Conservation (phyloP, 345 rosid species). For the Crucihimalaya himalaica region DNA sequence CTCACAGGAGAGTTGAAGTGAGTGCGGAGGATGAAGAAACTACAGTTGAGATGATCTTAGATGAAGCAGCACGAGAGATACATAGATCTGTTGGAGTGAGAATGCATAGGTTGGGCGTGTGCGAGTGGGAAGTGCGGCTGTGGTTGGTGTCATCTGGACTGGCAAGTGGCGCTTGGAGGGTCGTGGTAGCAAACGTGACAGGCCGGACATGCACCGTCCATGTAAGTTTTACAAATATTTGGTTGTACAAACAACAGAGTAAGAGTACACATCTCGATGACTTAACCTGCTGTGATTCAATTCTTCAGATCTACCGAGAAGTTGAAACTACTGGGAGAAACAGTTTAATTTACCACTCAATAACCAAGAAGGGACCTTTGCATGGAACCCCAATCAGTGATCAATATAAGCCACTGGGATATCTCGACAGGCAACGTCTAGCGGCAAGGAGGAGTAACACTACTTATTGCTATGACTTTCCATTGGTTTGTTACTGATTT, state of each 20-base stretch:
- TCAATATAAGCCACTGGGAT: slow-evolving; percentile 71
- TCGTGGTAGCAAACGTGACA: slow-evolving; percentile 81
- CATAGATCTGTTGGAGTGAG: slow-evolving; percentile 80
- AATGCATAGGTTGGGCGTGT: slow-evolving; percentile 90
- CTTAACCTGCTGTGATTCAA: slow-evolving; percentile 18
- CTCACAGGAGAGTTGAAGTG: slow-evolving; percentile 78
- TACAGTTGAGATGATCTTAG: slow-evolving; percentile 68
- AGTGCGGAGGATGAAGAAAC: slow-evolving; percentile 70
- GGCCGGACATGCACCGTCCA: slow-evolving; percentile 92
- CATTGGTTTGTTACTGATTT: slow-evolving; percentile 62
- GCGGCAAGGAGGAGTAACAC: slow-evolving; percentile 81
- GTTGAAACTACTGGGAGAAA: slow-evolving; percentile 62
- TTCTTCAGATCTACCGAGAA: slow-evolving; percentile 86
- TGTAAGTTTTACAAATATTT: slow-evolving; percentile 55
- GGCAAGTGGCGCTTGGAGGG: slow-evolving; percentile 98
- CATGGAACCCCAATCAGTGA: slow-evolving; percentile 64
- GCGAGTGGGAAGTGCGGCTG: slow-evolving; percentile 98
- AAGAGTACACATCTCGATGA: slow-evolving; percentile 12
- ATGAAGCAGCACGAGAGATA: slow-evolving; percentile 74
- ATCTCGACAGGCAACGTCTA: slow-evolving; percentile 81
- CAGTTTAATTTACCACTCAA: slow-evolving; percentile 66
- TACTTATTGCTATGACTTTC: slow-evolving; percentile 98
- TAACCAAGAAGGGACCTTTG: slow-evolving; percentile 62
- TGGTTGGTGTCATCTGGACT: slow-evolving; percentile 83
- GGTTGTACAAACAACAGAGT: neutral